A percentile compares a stretch with the other conserved stretches of the same genome.
Evolutionary conservation across 2,329 filamentous ascomycete species (phyloP).

Genomic region (Chaetomiaceae sp.): DNA sequence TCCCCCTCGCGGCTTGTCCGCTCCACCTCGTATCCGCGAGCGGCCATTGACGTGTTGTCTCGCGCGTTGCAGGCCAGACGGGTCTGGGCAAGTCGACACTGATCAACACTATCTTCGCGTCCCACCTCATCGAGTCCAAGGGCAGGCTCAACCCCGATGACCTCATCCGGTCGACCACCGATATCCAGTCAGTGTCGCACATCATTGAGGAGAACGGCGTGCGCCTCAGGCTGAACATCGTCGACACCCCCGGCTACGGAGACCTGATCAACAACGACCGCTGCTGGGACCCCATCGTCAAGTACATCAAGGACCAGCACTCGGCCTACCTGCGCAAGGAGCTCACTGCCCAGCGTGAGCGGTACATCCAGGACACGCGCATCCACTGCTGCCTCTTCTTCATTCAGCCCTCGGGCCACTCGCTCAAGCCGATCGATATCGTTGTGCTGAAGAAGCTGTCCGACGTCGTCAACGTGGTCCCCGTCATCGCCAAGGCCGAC

Average conservation of each 20-base stretch:
- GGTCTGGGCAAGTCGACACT: constrained; percentile 97
- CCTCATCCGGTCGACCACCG: constrained; percentile 88
- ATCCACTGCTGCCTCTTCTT: constrained; percentile 99
- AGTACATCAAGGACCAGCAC: constrained; percentile 99
- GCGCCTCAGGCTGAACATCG: constrained; percentile 94
- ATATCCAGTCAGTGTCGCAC: constrained; percentile 96
- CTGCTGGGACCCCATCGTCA: constrained; percentile 99
- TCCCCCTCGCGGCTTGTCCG: constrained; percentile 3
- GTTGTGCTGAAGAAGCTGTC: constrained; percentile 99
- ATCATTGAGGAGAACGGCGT: constrained; percentile 99
- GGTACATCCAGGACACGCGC: constrained; percentile 97
- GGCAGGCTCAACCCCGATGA: constrained; percentile 89
- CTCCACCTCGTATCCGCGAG: constrained; percentile 8
- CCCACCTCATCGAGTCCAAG: constrained; percentile 98
- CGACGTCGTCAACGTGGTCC: constrained; percentile 98
- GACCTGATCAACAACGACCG: constrained; percentile 99
- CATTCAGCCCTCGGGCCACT: constrained; percentile 97
- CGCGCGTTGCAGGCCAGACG: constrained; percentile 69
- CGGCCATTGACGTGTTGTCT: constrained; percentile 30
- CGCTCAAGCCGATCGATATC: constrained; percentile 98
- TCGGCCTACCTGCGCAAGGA: constrained; percentile 98
- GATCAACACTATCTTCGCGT: constrained; percentile 99
- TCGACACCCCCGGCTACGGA: constrained; percentile 96
- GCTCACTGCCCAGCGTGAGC: constrained; percentile 96
- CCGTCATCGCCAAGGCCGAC: constrained; percentile 97